Evolutionary conservation across 352 stramenopile genomes (phyloP).

Genomic region (Phytopythium oedochilum): DNA sequence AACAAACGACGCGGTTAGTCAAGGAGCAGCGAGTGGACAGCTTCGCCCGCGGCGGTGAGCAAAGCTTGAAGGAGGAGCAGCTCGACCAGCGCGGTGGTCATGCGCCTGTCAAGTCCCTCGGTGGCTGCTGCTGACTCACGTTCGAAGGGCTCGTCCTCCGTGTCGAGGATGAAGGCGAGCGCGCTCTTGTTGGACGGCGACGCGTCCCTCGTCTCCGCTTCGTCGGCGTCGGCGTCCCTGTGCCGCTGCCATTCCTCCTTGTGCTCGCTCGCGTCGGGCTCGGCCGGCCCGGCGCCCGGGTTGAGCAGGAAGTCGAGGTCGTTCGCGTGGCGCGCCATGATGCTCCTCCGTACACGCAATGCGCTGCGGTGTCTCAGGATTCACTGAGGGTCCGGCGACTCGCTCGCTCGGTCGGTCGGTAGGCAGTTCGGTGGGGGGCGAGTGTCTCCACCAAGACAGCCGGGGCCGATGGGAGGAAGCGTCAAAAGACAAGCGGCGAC

Average conservation of each 20-base stretch:
- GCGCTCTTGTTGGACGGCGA: conserved; percentile 27
- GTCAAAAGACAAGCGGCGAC: neutral
- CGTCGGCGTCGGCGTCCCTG: conserved; percentile 6
- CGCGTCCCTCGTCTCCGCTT: conserved; percentile 7
- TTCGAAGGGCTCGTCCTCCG: neutral
- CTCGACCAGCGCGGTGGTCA: neutral
- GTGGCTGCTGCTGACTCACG: neutral
- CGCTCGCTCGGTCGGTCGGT: neutral
- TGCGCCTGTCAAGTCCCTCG: neutral
- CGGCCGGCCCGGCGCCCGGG: neutral
- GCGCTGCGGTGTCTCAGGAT: too few relatives aligned
- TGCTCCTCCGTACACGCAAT: too few relatives aligned
- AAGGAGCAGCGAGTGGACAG: too few relatives aligned
- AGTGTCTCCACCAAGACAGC: conserved; percentile 15
- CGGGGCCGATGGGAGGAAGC: neutral
- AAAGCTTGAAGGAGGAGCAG: neutral
- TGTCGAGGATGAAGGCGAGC: conserved; percentile 39
- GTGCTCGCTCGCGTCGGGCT: conserved; percentile 8
- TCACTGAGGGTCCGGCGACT: too few relatives aligned
- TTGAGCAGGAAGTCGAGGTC: conserved; percentile 7
- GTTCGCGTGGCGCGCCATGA: neutral
- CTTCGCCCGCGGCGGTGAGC: too few relatives aligned
- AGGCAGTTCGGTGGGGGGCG: neutral
- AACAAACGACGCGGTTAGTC: neutral
- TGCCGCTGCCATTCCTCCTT: neutral